Evolutionary conservation across 345 rosid species (phyloP), one percentile per base, ranked within the genome.

Genomic region (Lagerstroemia speciosa): DNA sequence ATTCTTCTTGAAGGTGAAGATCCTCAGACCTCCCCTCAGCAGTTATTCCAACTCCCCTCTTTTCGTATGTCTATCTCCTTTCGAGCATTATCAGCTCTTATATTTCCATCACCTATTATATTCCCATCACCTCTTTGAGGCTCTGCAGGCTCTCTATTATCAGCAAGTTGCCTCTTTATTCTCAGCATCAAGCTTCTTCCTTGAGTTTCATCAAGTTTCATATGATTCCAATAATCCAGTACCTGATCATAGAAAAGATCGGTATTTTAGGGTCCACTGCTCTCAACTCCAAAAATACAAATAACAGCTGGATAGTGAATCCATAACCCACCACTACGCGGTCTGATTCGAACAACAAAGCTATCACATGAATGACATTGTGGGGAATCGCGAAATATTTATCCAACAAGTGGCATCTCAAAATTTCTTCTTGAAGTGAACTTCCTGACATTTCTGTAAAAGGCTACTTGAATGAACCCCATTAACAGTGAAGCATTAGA

Each of bases 131-230:
- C 69, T 73, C 83, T 78, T 83, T 83, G 48, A 89, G 82, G 78
- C 68, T 70, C 72, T 69, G 78, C 75, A 87, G 30, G 71, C 74
- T 69, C 72, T 84, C 89, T 78, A 76, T n/a, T 83, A 71, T 85
- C 92, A 67, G 80, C 69, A 43, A 71, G 83, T n/a, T 68, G 89
- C 46, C 60, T 79, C 79, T 57, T 72, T 75, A 46, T 80, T 89
- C 71, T 86, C 91, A 46, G 79, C n/a, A n/a, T 80, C 97, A 90
- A 90, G n/a, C n/a, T 72, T 87, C 86, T 71, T 85, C 83, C 79
- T 89, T 90, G n/a, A n/a, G n/a, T 85, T 90, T 93, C 19, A 90
- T 85, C 10, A 90, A 90, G 52, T 66, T 97, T 96, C 96, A 90
- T 90, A 55, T 77, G 86, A 71, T 93, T 83, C 71, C 90, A 96